Evolutionary conservation across 345 rosid genomes (phyloP), one percentile per base, ranked within the genome.

Genomic region (Mallotus nudiflorus): DNA sequence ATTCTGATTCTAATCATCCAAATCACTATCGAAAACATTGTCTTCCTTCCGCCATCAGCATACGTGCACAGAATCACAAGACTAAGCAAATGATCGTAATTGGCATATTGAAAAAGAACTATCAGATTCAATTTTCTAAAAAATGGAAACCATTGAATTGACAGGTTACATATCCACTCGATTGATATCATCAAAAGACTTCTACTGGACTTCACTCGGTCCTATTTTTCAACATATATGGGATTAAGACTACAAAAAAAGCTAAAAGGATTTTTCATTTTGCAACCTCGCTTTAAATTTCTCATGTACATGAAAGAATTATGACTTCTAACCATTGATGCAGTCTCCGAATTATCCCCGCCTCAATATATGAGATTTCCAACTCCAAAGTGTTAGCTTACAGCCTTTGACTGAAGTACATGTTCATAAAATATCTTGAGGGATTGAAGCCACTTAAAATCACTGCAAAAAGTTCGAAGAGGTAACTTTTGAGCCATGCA

Each of bases 361-460:
- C 52, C 71, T 53, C 55, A 20, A 28, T 24, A 7, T 58, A 53
- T 65, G 67, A 48, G 57, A 53, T 59, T 55, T 69, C 62, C 18
- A 42, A 42, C 11, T 12, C 46, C 11, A 9, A 67, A 27, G 61
- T 68, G 68, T 69, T 66, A 73, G 79, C 80, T 59, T 33, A 6
- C 76, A 84, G 78, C 81, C 88, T 77, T 64, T 86, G 92, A 77
- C 97, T 89, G 70, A 96, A 92, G 82, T 92, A 89, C 75, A 89
- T 69, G 79, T 89, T 92, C 99, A 96, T 85, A 73, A 92, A 83
- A 68, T 96, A 92, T 89, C 96, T 90, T 35, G 98, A 92, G 9
- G 99, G 99, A 84, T 91, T 96, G 87, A 92, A 91, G 77, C 99
- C 98, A 54, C 93, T 85, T 76, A 96, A 82, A 72, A 90, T 89